A percentile compares a stretch with the other conserved stretches of the same genome.
Conservation (phyloP, 2,329 filamentous ascomycete species). For the Fusarium graminum region DNA sequence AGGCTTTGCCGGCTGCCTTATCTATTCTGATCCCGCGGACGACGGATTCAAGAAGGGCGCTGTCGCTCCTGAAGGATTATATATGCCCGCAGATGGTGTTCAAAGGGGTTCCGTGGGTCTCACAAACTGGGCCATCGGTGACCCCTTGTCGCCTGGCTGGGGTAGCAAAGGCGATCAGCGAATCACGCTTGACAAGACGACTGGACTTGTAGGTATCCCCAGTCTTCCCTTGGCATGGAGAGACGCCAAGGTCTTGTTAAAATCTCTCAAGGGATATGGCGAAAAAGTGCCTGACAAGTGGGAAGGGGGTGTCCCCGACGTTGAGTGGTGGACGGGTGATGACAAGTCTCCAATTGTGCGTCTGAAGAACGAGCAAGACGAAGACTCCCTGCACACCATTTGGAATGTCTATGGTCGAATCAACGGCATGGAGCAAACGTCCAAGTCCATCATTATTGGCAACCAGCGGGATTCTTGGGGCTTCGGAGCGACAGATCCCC, state of each 20-base stretch:
- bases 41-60: slow-evolving; percentile 83
- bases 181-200: slow-evolving; percentile 76
- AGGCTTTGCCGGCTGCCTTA: slow-evolving; percentile 87
- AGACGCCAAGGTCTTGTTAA: slow-evolving; percentile 84
- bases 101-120: slow-evolving; percentile 85
- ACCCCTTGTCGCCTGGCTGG: slow-evolving; percentile 92
- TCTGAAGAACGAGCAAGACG: slow-evolving; percentile 88
- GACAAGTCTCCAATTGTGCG: slow-evolving; percentile 80
- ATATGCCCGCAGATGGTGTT: slow-evolving; percentile 84
- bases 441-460: slow-evolving; percentile 89
- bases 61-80: slow-evolving; percentile 81
- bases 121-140: slow-evolving; percentile 86
- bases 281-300: slow-evolving; percentile 76
- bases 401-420: slow-evolving; percentile 94
- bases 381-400: slow-evolving; percentile 83
- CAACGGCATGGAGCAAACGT: slow-evolving; percentile 82
- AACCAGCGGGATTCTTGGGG: slow-evolving; percentile 96
- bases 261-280: slow-evolving; percentile 81
- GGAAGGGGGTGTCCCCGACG: slow-evolving; percentile 80
- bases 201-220: slow-evolving; percentile 84
- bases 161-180: slow-evolving; percentile 76
- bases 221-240: slow-evolving; percentile 91
- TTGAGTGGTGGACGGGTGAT: slow-evolving; percentile 90
- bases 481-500: slow-evolving; percentile 87
- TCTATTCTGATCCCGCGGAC: slow-evolving; percentile 91